Evolutionary conservation across 2,329 filamentous ascomycete species (phyloP), one percentile per base, ranked within the genome.

Genomic region (Claviceps sp.): DNA sequence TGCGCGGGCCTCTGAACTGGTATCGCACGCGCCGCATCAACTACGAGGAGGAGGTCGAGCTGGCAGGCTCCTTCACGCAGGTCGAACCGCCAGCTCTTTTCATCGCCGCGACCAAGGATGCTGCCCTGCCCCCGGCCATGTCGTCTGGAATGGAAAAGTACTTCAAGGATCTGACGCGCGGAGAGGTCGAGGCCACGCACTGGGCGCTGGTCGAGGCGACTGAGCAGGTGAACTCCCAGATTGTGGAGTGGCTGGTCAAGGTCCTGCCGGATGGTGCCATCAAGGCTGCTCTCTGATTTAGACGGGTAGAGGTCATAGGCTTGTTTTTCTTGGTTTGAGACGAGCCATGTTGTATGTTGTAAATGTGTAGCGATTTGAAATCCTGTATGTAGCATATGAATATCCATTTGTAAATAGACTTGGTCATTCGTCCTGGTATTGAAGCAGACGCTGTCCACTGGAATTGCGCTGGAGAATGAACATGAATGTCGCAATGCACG

Each of bases 1-100:
- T 97, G 57, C 79, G 83, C 57, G 89, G 89, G 0, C 87, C 89
- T 16, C 72, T 89, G 54, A 93, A 90, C 68, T 96, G 89, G 87
- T 98, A 98, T 70, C 82, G 89, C 44, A 85, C 79, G 2, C 73
- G 79, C 20, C 71, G 78, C 65, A 66, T 84, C 56, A 95, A 95
- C 67, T 86, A 75, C 63, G 77, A 87, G 42, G 88, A 96, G 56
- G 93, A 96, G 62, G 58, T 65, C 47, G 65, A 72, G 43, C 70
- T 87, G 42, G 72, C 80, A 50, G 72, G 78, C 54, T 81, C 82
- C 60, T 81, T 56, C 37, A 51, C 73, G 62, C 73, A 66, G 52
- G 71, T 87, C 50, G 67, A 73, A 47, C 71, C 80, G 60, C 87
- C 89, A 0, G 75, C 82, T 4, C 72, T 97, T 59, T 88, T 90